Evolutionary conservation across 176 grass and related monocot species (phyloP).

Genomic region (Juncus effusus): DNA sequence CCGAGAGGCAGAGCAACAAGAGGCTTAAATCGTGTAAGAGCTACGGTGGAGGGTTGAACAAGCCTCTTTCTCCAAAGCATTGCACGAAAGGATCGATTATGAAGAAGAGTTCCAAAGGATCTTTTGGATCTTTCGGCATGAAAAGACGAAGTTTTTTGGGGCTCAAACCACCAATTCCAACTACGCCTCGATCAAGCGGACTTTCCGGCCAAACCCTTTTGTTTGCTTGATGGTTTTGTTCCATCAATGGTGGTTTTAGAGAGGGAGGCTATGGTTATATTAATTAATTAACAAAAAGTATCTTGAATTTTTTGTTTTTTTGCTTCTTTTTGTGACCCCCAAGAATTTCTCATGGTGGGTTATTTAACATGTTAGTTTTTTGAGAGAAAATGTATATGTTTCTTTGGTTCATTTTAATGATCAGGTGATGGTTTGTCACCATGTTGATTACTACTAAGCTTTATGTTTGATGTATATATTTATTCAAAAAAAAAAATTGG

Average conservation of each 20-base stretch:
- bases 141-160: conserved; percentile 26
- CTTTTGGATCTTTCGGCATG: conserved; percentile 10
- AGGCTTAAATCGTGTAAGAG: conserved; percentile 46
- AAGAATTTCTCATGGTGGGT: not conserved
- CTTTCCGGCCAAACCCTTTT: conserved; percentile 25
- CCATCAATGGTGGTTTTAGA: conserved; percentile 6
- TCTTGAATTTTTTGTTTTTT: conserved; percentile 20
- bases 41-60: conserved; percentile 47
- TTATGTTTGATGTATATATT: too few relatives aligned
- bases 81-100: conserved; percentile 20
- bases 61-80: conserved; percentile 23
- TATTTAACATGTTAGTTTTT: conserved; percentile 14
- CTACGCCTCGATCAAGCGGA: conserved; percentile 15
- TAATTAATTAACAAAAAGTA: conserved; percentile 21
- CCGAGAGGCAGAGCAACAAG: conserved; percentile 35
- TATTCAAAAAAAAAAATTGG: too few relatives aligned
- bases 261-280: not conserved
- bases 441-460: too few relatives aligned
- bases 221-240: conserved; percentile 22
- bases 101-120: conserved; percentile 27
- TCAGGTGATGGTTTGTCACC: not conserved
- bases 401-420: conserved; percentile 11
- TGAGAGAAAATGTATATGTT: conserved; percentile 1
- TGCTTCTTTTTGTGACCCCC: not conserved
- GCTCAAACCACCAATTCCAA: conserved; percentile 15